A percentile compares a stretch with the other conserved stretches of the same genome.
phyloP scores from a whole-genome alignment of 306 rosid genomes.

The Vigna mungo region DNA sequence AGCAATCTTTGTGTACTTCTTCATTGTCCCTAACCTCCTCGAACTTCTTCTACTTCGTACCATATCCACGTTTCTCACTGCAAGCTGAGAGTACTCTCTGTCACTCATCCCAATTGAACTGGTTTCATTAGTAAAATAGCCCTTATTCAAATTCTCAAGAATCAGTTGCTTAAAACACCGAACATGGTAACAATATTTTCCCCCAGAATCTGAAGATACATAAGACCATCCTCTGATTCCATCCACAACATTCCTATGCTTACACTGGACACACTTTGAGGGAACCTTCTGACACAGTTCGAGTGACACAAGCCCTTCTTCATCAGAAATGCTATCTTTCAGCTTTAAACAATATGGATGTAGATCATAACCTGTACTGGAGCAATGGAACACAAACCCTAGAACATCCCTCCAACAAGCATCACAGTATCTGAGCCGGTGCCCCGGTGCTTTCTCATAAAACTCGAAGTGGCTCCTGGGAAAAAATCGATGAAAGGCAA shows the following conservation, averaged over 20 bases:
- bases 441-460: neutral
- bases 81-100: constrained; percentile 29
- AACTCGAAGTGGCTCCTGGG: constrained; percentile 29
- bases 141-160: constrained; percentile 47
- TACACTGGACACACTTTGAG: constrained; percentile 48
- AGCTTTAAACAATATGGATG: constrained; percentile 58
- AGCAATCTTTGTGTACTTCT: constrained; percentile 14
- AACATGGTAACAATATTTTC: constrained; percentile 49
- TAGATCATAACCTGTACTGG: constrained; percentile 31
- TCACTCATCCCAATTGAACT: constrained; percentile 1
- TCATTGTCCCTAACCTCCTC: constrained; percentile 21
- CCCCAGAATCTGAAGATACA: constrained; percentile 28
- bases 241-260: constrained; percentile 34
- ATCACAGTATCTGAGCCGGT: constrained; percentile 35
- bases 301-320: constrained; percentile 28
- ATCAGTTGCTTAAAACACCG: constrained; percentile 56
- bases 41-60: constrained; percentile 7
- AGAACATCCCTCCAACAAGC: constrained; percentile 58
- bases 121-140: constrained; percentile 35
- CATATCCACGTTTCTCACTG: constrained; percentile 6
- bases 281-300: constrained; percentile 32
- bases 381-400: constrained; percentile 55
- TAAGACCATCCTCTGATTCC: constrained; percentile 54
- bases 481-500: constrained; percentile 42
- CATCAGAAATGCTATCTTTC: constrained; percentile 24